These are phyloP conservation scores for Aspergillus luchuensis DNA, from an alignment of 2,329 filamentous ascomycete genomes.

Conservation along the genomic window DNA sequence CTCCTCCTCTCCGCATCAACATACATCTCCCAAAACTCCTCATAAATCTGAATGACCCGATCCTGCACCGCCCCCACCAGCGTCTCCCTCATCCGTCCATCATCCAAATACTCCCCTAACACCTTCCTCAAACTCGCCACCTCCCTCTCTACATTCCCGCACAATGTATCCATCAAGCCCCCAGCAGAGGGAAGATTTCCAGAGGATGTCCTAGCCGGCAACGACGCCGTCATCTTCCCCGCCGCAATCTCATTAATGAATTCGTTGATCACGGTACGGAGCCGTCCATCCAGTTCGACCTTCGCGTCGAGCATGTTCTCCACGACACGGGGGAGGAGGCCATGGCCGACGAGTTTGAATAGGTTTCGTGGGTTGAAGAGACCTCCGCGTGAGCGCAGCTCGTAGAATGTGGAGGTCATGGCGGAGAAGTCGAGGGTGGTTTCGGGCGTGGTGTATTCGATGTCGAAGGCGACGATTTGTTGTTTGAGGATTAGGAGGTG, in stretches of 20 bases:
- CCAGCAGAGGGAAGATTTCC: too few relatives aligned
- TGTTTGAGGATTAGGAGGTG: constrained; percentile 95
- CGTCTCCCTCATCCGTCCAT: constrained; percentile 65
- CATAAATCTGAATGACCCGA: constrained; percentile 63
- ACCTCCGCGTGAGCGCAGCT: constrained; percentile 64
- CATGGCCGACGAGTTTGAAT: constrained; percentile 59
- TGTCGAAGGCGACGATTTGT: constrained; percentile 93
- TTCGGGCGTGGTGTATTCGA: constrained; percentile 71
- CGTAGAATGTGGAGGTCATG: constrained; percentile 67
- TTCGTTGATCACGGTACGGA: constrained; percentile 66
- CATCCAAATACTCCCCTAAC: constrained; percentile 65
- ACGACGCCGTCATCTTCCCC: constrained; percentile 55
- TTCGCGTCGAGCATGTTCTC: constrained; percentile 74
- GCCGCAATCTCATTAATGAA: constrained; percentile 62
- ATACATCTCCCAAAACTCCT: constrained; percentile 63
- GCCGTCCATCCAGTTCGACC: constrained; percentile 64
- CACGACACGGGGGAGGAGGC: constrained; percentile 65
- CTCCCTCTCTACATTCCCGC: constrained; percentile 60
- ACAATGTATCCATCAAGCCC: constrained; percentile 45
- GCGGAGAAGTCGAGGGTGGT: constrained; percentile 68
- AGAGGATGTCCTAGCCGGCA: constrained; percentile 31
- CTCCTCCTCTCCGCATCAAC: constrained; percentile 43
- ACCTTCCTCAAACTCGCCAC: constrained; percentile 58
- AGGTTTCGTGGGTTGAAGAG: constrained; percentile 67
- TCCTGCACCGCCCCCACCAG: constrained; percentile 67